These are phyloP conservation scores for Amesomyces nigricolor DNA, from an alignment of 2,329 filamentous ascomycete genomes.

Conservation along the genomic window DNA sequence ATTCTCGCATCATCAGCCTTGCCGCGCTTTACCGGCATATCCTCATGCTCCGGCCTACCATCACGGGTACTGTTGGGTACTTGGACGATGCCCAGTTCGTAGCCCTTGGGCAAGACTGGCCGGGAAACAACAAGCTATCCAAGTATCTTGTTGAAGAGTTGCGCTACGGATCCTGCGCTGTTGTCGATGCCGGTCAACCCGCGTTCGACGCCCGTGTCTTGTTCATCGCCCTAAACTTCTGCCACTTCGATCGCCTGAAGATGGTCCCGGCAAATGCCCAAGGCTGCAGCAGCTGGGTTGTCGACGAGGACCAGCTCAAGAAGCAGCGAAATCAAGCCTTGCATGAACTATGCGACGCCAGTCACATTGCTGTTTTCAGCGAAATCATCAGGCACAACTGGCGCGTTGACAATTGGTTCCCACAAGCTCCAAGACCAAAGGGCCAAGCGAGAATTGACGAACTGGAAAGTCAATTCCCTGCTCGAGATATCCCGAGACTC, in stretches of 20 bases:
- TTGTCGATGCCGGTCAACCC: background rate
- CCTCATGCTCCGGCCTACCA: background rate
- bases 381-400: background rate
- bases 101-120: background rate
- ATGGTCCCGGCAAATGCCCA: background rate
- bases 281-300: background rate
- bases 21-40: background rate
- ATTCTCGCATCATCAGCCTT: background rate
- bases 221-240: constrained; percentile 3
- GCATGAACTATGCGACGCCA: background rate
- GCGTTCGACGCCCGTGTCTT: background rate
- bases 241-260: background rate
- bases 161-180: background rate
- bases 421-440: background rate
- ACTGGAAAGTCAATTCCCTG: background rate
- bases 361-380: background rate
- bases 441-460: background rate
- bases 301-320: background rate
- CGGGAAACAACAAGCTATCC: background rate
- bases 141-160: background rate
- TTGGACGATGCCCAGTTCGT: background rate
- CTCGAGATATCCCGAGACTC: background rate
- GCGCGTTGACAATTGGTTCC: background rate
- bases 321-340: background rate
- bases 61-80: background rate